Percentiles rank a stretch among this genome's conserved stretches.
Evolutionary conservation across 352 stramenopile species (phyloP).

Genomic region (Plasmopara viticola): DNA sequence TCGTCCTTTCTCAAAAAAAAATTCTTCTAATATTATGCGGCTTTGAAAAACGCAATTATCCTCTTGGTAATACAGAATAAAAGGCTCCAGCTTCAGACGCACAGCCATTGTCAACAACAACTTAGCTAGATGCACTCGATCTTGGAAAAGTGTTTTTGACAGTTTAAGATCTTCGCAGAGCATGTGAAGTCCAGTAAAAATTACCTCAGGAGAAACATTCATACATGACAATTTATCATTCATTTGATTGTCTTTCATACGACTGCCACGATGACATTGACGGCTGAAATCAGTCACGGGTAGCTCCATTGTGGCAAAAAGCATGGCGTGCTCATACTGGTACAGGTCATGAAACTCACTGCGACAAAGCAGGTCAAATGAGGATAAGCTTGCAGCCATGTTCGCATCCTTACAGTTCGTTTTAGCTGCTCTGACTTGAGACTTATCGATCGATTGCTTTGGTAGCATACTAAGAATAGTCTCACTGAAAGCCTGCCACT

Average conservation of each 20-base stretch:
- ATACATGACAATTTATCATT: conserved; percentile 2
- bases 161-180: conserved; percentile 67
- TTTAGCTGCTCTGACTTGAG: not conserved
- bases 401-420: not conserved
- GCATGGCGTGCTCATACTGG: conserved; percentile 33
- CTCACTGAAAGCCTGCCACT: conserved; percentile 30
- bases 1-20: not conserved
- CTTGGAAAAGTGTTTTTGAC: conserved; percentile 26
- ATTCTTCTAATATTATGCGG: not conserved
- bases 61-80: conserved; percentile 47
- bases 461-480: conserved; percentile 12
- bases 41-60: conserved; percentile 24
- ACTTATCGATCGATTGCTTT: not conserved
- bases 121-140: conserved; percentile 29
- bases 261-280: not conserved
- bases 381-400: conserved; percentile 6
- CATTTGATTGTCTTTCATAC: not conserved
- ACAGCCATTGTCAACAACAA: conserved; percentile 34
- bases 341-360: conserved; percentile 42
- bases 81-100: conserved; percentile 25
- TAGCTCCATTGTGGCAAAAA: conserved; percentile 33
- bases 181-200: conserved; percentile 60
- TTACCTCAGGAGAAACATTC: conserved; percentile 9
- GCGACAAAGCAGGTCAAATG: conserved; percentile 38
- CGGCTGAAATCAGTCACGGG: conserved; percentile 5